These are phyloP conservation scores for Trichoderma sp. DNA, from an alignment of 2,329 filamentous ascomycete species.

Conservation along the genomic window DNA sequence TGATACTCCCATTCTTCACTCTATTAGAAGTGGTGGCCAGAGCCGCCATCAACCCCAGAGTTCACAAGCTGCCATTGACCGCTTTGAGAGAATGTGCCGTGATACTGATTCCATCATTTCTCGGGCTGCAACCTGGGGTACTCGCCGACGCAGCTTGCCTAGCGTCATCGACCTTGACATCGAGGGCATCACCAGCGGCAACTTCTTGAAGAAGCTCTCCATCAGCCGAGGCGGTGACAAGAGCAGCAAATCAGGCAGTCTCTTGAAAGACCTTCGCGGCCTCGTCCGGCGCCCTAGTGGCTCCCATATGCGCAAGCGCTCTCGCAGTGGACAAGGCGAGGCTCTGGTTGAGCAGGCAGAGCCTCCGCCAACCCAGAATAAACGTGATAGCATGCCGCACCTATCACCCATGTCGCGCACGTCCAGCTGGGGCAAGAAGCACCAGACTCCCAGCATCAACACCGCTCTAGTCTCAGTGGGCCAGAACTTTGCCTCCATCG, in stretches of 20 bases:
- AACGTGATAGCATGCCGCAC: slow-evolving; percentile 42
- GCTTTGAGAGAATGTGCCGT: slow-evolving; percentile 49
- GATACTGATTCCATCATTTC: slow-evolving; percentile 60
- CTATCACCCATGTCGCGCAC: slow-evolving; percentile 51
- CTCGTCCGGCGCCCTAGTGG: slow-evolving; percentile 51
- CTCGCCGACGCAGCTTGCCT: slow-evolving; percentile 62
- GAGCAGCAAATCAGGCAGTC: slow-evolving; percentile 45
- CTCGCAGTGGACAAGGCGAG: slow-evolving; percentile 40
- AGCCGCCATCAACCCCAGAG: slow-evolving; percentile 45
- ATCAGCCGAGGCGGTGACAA: slow-evolving; percentile 46
- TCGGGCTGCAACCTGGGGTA: slow-evolving; percentile 67
- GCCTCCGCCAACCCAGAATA: slow-evolving; percentile 34
- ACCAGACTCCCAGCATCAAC: slow-evolving; percentile 53
- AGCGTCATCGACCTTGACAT: slow-evolving; percentile 53
- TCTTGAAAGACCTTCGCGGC: slow-evolving; percentile 49
- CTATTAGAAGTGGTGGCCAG: slow-evolving; percentile 37
- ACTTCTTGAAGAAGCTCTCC: slow-evolving; percentile 60
- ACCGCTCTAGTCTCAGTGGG: slow-evolving; percentile 56
- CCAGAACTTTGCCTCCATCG: slow-evolving; percentile 53
- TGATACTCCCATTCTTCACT: slow-evolving; percentile 45
- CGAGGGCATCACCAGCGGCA: slow-evolving; percentile 56
- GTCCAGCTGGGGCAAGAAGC: slow-evolving; percentile 51
- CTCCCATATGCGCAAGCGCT: slow-evolving; percentile 45
- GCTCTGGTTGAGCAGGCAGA: slow-evolving; percentile 22
- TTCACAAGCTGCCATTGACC: slow-evolving; percentile 52